Base-by-base conservation (phyloP, 768 basidiomycete genomes). In the Collybiopsis confluens region DNA sequence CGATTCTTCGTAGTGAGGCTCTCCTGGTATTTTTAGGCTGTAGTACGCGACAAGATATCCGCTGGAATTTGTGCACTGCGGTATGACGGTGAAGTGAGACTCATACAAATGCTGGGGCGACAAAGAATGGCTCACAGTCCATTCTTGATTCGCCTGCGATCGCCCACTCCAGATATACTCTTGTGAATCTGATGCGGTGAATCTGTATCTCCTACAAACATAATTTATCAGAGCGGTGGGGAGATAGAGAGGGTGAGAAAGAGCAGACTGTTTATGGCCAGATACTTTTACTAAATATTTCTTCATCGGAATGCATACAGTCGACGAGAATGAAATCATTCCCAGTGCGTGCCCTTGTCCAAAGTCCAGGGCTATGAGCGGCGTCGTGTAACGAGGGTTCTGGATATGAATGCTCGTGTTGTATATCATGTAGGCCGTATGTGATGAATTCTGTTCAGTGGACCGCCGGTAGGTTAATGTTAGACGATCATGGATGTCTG, bases 401-500 rank as follows among this genome's bases (percentile, higher is more conserved):
- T 61, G 65, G 48, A 62, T 57, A 18, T 65, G 58, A 1, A 61
- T 60, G 13, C 68, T 68, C 8, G 65, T 65, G 57, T 82, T 76
- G 62, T 76, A 79, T 44, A 86, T 72, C 69, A 77, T 79, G 63
- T 79, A 86, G 20, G 74, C 73, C 0, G 72, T 69, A 38, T 72
- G 75, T 1, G 68, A 67, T 7, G 69, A 21, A 49, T 74, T 73
- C 37, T 70, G 68, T 0, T 72, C 69, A 8, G 77, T 82, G n/a
- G 51, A 50, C 56, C 80, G 76, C 33, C 76, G 73, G 52, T 82
- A 69, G 47, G 62, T 65, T 56, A 85, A 68, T 27, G 69, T 70
- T 62, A 85, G 73, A 18, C 86, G 82, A 45, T 80, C 81, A 64
- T 87, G 72, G 58, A 86, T 70, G 66, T 88, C 87, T 45, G 76